phyloP scores from a whole-genome alignment of 352 stramenopile species.

The Paralagenidium karlingii region DNA sequence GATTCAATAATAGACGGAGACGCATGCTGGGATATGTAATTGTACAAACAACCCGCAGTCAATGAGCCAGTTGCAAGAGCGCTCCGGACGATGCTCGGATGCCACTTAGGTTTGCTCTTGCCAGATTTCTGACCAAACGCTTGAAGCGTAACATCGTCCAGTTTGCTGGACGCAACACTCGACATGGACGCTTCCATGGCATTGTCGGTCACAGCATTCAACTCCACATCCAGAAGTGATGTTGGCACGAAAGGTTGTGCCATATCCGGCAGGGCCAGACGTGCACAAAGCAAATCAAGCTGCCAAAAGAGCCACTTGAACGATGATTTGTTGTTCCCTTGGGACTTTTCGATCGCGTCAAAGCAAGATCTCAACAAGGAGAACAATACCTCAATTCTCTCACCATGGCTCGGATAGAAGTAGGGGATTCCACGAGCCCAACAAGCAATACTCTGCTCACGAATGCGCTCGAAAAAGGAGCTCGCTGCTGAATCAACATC shows the following conservation, averaged over 20 bases:
- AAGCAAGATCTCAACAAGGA: constrained; percentile 44
- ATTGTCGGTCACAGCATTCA: constrained; percentile 4
- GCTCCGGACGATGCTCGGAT: constrained; percentile 23
- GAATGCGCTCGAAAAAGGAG: constrained; percentile 37
- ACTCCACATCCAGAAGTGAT: constrained; percentile 45
- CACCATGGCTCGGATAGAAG: constrained; percentile 58
- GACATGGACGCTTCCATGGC: constrained; percentile 17
- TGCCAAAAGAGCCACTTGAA: constrained; percentile 48
- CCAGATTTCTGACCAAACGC: constrained; percentile 43
- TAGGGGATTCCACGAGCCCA: constrained; percentile 63
- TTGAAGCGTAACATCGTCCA: constrained; percentile 59
- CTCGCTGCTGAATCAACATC: constrained; percentile 29
- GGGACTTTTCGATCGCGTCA: too few relatives aligned
- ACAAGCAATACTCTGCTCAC: constrained; percentile 49
- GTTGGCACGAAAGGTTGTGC: constrained; percentile 61
- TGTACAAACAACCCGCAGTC: constrained; percentile 45
- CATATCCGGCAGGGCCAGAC: constrained; percentile 60
- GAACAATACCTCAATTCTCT: constrained; percentile 38
- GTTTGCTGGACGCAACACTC: too few relatives aligned
- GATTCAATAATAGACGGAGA: constrained; percentile 41
- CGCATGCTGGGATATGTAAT: constrained; percentile 50
- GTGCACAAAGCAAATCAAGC: constrained; percentile 69
- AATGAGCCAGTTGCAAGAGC: constrained; percentile 51
- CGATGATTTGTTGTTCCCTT: too few relatives aligned
- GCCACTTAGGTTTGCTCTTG: constrained; percentile 56